Base-by-base conservation (phyloP, 441 rosid genomes). In the Brassica hybrid region DNA sequence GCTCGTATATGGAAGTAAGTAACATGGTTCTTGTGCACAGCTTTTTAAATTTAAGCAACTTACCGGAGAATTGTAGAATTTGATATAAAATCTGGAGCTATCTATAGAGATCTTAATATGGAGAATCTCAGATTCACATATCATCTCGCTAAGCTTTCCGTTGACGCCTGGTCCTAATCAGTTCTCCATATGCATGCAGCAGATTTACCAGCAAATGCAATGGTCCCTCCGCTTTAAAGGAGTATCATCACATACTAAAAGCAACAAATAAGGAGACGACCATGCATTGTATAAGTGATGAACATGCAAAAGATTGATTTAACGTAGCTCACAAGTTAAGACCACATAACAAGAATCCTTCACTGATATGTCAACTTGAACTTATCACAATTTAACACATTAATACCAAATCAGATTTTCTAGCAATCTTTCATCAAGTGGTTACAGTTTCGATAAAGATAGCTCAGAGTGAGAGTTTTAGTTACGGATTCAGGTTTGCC, bases 221-320 rank as follows among this genome's bases (percentile, higher is more conserved):
- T 30, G 34, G 5, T 4, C 34, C 34, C 6, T 30, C 34, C 34
- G 34, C 34, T 30, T 30, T 30, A 30, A 30, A 30, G 61, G 81
- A 92, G 63, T 72, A 93, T 85, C 95, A 94, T 95, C 80, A 95
- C 98, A 82, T 90, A 91, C 94, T 89, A 89, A 72, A 74, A 54
- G 23, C 67, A 66, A 73, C 9, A 0, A 25, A 36, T 36, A 76
- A 59, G 18, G 58, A 48, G 14, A 43, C 30, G 25, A 57, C 2
- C 7, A 58, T 10, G 62, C 41, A 34, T 34, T 34, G 41, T 34
- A 41, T 34, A 5, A 48, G 41, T 12, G 65, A 23, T 43, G 50
- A 43, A 10, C 65, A 61, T 0, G 32, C 27, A 19, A 43, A 68
- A 61, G 11, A 75, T 45, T 41, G 14, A 75, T 62, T 5, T 41